Evolutionary conservation across 805 yeast species (phyloP), one percentile per base, ranked within the genome.

Genomic region (Grigorovia yakushimaensis): DNA sequence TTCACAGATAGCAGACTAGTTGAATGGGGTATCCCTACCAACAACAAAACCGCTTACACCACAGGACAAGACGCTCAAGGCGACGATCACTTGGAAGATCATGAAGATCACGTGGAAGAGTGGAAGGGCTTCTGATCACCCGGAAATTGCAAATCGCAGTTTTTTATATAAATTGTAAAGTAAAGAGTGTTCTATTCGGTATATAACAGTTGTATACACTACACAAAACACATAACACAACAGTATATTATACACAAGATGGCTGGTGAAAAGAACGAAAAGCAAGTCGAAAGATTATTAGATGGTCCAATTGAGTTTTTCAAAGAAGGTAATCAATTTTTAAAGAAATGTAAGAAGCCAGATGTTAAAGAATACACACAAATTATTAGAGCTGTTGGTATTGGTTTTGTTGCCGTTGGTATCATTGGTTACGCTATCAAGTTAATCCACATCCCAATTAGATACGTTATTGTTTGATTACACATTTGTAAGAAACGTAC

Each of bases 371-470:
- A 91, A 71, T 91, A 86, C 75, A 59, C 81, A 50, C 83, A 84
- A 69, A 84, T 91, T 63, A 78, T 93, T 54, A 84, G 93, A 70
- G 97, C 97, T 46, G 98, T 91, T 46, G 98, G 98, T 60, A 76
- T 89, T 54, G 98, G 98, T 57, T 91, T 91, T 71, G 73, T 91
- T 59, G 91, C 91, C 79, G 93, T 91, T 89, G 98, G 98, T 64
- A 84, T 87, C 60, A 94, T 93, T 62, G 98, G 98, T 49, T 91
- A 88, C 72, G 85, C 82, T 62, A 93, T 93, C 71, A 91, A 91
- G 73, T 79, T 91, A 65, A 72, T 89, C 60, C 97, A 89, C 72
- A 89, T 89, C 62, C 97, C 97, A 65, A 88, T 89, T 73, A 84
- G 96, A 76, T 89, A 88, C 72, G 81, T 88, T 73, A 87, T 89